These are phyloP conservation scores for Dactylonectria macrodidyma DNA, from an alignment of 2,329 filamentous ascomycete species.

Conservation along the genomic window DNA sequence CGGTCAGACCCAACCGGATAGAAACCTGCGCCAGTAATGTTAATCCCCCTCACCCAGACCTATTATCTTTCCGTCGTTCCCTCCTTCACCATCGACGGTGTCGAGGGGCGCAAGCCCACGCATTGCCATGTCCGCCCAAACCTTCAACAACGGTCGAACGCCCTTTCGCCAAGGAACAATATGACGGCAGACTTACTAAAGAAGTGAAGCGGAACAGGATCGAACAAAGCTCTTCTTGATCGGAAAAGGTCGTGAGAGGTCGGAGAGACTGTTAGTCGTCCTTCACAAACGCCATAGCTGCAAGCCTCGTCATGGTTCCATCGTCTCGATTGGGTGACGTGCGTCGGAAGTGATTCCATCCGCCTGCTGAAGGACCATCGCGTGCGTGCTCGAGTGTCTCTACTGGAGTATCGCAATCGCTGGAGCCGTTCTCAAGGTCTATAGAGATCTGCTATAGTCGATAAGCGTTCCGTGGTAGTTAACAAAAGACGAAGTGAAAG, in stretches of 20 bases:
- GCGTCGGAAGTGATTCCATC: no score
- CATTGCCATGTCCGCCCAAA: background rate
- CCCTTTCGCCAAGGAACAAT: background rate
- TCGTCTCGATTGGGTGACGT: no score
- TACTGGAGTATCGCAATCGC: slow-evolving; percentile 2
- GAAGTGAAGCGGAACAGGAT: slow-evolving; percentile 7
- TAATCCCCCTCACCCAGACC: no score
- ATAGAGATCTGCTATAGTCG: slow-evolving; percentile 6
- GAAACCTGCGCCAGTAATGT: background rate
- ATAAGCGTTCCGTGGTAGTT: slow-evolving; percentile 10
- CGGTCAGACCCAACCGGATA: background rate
- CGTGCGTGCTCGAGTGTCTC: no score
- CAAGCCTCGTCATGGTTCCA: no score
- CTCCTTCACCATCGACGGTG: background rate
- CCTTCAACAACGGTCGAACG: background rate
- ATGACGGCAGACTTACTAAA: background rate
- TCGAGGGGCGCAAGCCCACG: background rate
- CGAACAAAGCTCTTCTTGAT: slow-evolving; percentile 14
- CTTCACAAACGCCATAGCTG: no score
- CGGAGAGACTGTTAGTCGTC: no score
- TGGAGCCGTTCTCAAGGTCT: background rate
- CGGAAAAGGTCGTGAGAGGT: slow-evolving; percentile 1
- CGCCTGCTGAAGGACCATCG: no score
- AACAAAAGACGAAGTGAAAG: slow-evolving; percentile 9
- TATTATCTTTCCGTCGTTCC: background rate